These are phyloP conservation scores for Trifolium dubium DNA, from an alignment of 306 rosid genomes.

Conservation along the genomic window DNA sequence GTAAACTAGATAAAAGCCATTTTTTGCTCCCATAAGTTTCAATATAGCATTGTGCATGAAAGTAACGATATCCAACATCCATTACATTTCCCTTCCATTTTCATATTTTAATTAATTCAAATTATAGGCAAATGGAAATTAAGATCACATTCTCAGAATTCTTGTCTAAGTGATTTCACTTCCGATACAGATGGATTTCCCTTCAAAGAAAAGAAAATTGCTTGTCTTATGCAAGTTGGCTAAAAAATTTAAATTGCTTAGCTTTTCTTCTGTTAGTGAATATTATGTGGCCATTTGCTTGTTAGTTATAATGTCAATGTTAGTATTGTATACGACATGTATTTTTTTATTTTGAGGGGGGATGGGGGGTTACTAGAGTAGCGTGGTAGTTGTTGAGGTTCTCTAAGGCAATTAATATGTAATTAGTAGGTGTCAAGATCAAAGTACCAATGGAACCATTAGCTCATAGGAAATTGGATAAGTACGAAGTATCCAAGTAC, in stretches of 20 bases:
- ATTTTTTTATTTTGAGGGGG: neutral
- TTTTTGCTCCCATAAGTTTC: constrained; percentile 22
- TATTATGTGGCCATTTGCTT: neutral
- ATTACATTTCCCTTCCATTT: constrained; percentile 13
- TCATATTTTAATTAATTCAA: too few species aligned
- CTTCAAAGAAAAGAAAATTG: too few species aligned
- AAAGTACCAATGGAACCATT: too few species aligned
- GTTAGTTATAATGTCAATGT: neutral
- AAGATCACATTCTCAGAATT: too few species aligned
- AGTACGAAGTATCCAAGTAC: too few species aligned
- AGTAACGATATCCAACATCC: constrained; percentile 15
- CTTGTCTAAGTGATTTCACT: too few species aligned
- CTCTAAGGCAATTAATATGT: neutral
- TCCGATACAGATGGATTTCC: too few species aligned
- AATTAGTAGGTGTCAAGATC: neutral
- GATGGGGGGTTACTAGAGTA: neutral
- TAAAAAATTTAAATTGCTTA: neutral
- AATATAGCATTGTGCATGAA: constrained; percentile 6
- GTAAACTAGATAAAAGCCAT: constrained; percentile 2
- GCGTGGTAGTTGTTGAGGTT: constrained; percentile 14
- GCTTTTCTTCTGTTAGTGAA: neutral
- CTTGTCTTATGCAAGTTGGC: too few species aligned
- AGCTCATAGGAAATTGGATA: too few species aligned
- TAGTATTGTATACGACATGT: neutral
- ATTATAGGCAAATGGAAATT: too few species aligned